These are phyloP conservation scores for Fraxinus baroniana DNA, from an alignment of 305 asterid species.

Conservation along the genomic window DNA sequence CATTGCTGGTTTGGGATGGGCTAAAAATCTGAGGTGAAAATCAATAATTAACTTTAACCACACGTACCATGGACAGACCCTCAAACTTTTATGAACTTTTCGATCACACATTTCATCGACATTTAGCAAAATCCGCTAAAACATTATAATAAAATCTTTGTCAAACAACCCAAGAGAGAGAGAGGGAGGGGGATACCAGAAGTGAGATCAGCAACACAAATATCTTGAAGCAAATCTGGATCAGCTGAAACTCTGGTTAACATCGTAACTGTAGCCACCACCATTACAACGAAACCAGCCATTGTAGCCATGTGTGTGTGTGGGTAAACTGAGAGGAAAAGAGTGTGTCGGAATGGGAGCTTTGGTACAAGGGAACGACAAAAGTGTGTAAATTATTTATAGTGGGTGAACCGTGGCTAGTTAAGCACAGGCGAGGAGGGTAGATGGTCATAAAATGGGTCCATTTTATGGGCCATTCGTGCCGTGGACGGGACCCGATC, in stretches of 20 bases:
- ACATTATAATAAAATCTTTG: not conserved
- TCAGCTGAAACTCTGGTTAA: slow-evolving; percentile 49
- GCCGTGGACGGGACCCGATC: not conserved
- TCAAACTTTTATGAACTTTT: not conserved
- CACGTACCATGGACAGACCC: too few species aligned
- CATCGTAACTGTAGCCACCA: slow-evolving; percentile 24
- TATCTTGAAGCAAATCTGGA: slow-evolving; percentile 87
- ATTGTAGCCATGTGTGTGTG: slow-evolving; percentile 17
- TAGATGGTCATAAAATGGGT: not conserved
- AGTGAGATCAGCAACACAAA: slow-evolving; percentile 85
- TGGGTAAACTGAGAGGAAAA: slow-evolving; percentile 1
- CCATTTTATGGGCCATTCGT: not conserved
- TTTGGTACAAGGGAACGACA: not conserved
- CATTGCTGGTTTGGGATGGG: not conserved
- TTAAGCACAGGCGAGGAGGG: not conserved
- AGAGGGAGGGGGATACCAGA: slow-evolving; percentile 32
- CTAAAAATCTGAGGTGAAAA: not conserved
- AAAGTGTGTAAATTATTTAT: too few species aligned
- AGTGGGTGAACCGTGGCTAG: not conserved
- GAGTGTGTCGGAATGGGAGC: not conserved
- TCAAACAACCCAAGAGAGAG: not conserved
- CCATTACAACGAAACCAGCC: slow-evolving; percentile 20
- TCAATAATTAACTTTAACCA: too few species aligned
- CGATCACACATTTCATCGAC: not conserved
- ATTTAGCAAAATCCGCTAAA: not conserved